A percentile compares a stretch with the other conserved stretches of the same genome.
Conservation (phyloP, 2,329 filamentous ascomycete species). For the Aureobasidium sp. region DNA sequence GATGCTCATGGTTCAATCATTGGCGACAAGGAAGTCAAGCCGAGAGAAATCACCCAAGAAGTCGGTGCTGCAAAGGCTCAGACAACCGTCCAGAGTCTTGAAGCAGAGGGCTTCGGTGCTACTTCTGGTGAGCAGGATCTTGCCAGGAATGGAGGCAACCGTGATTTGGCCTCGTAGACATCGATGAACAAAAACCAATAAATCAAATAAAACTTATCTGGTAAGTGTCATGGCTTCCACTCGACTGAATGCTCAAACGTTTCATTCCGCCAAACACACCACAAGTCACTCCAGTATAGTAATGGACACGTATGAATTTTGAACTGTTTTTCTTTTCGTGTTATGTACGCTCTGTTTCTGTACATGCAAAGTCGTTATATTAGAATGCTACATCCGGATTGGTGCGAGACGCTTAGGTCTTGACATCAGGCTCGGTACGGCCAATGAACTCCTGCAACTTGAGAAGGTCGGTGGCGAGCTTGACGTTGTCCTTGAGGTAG, state of each 20-base stretch:
- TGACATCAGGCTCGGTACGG: conserved; percentile 89
- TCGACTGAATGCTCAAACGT: too few species aligned
- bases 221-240: not conserved
- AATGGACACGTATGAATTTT: not conserved
- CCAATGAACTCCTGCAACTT: conserved; percentile 93
- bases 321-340: conserved; percentile 2
- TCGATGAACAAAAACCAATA: not conserved
- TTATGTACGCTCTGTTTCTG: not conserved
- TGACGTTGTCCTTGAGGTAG: conserved; percentile 84
- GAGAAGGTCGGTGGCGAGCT: conserved; percentile 73
- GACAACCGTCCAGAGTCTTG: not conserved
- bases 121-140: not conserved
- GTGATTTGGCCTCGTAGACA: not conserved
- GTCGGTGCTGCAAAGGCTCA: conserved; percentile 16
- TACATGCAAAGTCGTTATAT: conserved; percentile 10
- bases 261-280: not conserved
- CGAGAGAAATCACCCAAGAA: conserved; percentile 45
- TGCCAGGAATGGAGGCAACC: not conserved
- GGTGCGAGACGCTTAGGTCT: conserved; percentile 55
- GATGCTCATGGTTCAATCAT: conserved; percentile 41
- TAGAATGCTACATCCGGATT: not conserved
- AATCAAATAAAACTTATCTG: not conserved
- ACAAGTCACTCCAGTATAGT: not conserved
- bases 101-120: not conserved
- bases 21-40: conserved; percentile 46